Evolutionary conservation across 805 yeast species (phyloP).

Genomic region (Saccharomycopsis selenospora): DNA sequence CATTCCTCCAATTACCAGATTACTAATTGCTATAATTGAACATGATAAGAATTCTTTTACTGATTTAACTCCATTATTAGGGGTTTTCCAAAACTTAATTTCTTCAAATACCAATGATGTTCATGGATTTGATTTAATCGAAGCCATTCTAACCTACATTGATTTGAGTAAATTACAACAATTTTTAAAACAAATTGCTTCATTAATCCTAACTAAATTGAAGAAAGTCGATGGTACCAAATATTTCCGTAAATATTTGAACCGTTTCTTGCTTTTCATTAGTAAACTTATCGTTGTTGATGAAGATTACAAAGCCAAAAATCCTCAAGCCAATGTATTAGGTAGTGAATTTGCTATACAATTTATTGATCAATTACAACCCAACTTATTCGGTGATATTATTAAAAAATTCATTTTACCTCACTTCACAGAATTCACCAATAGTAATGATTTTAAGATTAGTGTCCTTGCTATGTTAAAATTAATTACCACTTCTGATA

Average conservation of each 20-base stretch:
- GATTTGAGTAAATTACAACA: constrained; percentile 43
- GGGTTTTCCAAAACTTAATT: constrained; percentile 92
- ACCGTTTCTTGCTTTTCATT: constrained; percentile 60
- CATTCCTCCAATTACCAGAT: constrained; percentile 84
- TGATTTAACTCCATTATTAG: constrained; percentile 73
- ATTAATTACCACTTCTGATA: constrained; percentile 29
- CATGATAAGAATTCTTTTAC: constrained; percentile 31
- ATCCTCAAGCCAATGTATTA: constrained; percentile 26
- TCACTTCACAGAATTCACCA: constrained; percentile 34
- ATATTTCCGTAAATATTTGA: constrained; percentile 55
- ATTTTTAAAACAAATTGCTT: constrained; percentile 64
- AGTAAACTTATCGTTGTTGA: constrained; percentile 40
- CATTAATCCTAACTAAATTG: constrained; percentile 69
- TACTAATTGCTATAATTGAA: constrained; percentile 59
- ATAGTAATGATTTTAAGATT: constrained; percentile 48
- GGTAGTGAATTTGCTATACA: constrained; percentile 49
- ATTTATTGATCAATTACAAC: constrained; percentile 69
- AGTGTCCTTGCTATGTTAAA: constrained; percentile 44
- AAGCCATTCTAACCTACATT: constrained; percentile 53
- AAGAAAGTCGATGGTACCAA: constrained; percentile 59
- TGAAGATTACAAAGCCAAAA: constrained; percentile 19
- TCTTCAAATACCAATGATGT: constrained; percentile 77
- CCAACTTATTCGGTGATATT: constrained; percentile 47
- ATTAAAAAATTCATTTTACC: constrained; percentile 44
- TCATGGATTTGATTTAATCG: constrained; percentile 80